Evolutionary conservation across 2,329 filamentous ascomycete genomes (phyloP).

Genomic region (Beauveria rudraprayagi): DNA sequence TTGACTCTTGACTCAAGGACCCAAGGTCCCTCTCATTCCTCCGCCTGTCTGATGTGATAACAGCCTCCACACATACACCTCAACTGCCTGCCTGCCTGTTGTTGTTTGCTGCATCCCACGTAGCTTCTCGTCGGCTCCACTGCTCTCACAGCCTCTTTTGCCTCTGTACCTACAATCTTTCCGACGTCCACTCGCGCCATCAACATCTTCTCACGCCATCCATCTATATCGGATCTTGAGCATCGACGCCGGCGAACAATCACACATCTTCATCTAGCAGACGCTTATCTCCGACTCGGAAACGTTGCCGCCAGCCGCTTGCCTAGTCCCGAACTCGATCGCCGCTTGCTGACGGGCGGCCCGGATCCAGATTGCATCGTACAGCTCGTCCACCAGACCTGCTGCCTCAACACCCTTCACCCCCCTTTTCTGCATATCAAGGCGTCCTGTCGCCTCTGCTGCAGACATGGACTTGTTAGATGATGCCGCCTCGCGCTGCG

Average conservation of each 20-base stretch:
- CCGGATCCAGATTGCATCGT: background rate
- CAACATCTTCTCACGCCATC: background rate
- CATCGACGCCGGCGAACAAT: background rate
- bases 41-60: background rate
- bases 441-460: background rate
- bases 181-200: background rate
- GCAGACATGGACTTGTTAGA: conserved; percentile 13
- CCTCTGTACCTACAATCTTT: background rate
- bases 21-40: background rate
- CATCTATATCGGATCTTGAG: background rate
- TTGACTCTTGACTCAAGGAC: background rate
- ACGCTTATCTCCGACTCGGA: background rate
- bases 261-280: background rate
- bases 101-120: background rate
- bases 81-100: background rate
- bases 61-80: background rate
- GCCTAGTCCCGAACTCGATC: background rate
- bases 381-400: background rate
- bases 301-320: background rate
- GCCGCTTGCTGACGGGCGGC: conserved; percentile 1
- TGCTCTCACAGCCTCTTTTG: background rate
- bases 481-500: conserved; percentile 28
- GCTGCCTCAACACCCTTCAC: background rate
- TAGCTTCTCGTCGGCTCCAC: background rate
- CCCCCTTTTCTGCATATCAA: background rate